Conservation (phyloP, 2,329 filamentous ascomycete species). For the Fusarium coffeatum region DNA sequence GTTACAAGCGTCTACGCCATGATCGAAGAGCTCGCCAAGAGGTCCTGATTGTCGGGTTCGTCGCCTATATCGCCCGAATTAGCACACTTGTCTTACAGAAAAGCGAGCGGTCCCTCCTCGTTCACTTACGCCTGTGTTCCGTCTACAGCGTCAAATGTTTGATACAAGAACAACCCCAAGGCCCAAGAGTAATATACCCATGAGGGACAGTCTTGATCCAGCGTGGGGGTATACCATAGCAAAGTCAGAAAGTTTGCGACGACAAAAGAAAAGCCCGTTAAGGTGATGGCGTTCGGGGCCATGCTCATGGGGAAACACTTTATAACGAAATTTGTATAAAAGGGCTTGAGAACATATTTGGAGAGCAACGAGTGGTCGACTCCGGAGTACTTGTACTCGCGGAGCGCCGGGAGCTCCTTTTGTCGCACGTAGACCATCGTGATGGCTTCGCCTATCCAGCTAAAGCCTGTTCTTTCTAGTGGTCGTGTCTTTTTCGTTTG, state of each 20-base stretch:
- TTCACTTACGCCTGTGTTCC: slow-evolving; percentile 85
- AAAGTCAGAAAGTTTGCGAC: slow-evolving; percentile 89
- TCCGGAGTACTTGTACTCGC: slow-evolving; percentile 93
- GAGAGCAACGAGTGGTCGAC: slow-evolving; percentile 92
- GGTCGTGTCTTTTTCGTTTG: slow-evolving; percentile 1
- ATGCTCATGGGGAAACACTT: slow-evolving; percentile 94
- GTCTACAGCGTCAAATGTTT: slow-evolving; percentile 98
- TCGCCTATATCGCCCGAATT: slow-evolving; percentile 66
- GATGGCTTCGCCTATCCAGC: slow-evolving; percentile 22
- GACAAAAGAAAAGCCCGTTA: slow-evolving; percentile 91
- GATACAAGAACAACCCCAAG: slow-evolving; percentile 90
- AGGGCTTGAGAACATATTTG: slow-evolving; percentile 95
- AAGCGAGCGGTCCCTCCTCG: background rate
- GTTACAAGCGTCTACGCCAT: slow-evolving; percentile 96
- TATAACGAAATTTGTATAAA: slow-evolving; percentile 95
- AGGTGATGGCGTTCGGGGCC: slow-evolving; percentile 89
- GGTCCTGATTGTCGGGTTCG: slow-evolving; percentile 93
- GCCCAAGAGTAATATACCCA: slow-evolving; percentile 98
- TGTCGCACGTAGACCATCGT: slow-evolving; percentile 96
- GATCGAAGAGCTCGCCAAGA: slow-evolving; percentile 95
- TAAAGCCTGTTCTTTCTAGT: background rate
- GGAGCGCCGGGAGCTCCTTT: slow-evolving; percentile 86
- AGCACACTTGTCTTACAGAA: slow-evolving; percentile 4
- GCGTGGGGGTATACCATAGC: slow-evolving; percentile 93
- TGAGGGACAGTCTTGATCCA: slow-evolving; percentile 90